phyloP scores from a whole-genome alignment of 139 green algal genomes.

The Astrephomene gubernaculifera region DNA sequence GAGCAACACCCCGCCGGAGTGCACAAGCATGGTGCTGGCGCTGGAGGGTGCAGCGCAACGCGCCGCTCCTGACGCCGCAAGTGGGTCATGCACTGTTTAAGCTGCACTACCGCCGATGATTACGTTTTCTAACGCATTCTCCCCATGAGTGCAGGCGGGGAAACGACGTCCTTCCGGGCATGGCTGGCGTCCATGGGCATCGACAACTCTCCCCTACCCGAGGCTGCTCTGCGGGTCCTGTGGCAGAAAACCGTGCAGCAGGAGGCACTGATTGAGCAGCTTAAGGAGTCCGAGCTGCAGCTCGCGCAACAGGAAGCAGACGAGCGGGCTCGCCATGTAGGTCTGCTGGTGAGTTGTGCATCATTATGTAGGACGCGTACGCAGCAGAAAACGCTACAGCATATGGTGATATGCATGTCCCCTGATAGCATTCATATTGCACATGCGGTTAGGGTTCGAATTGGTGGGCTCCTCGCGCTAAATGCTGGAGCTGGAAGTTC shows the following conservation, averaged over 20 bases:
- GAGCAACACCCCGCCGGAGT: neutral
- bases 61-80: neutral
- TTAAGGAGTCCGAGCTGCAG: constrained; percentile 16
- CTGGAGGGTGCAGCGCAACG: neutral
- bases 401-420: too few relatives aligned
- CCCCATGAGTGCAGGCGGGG: too few relatives aligned
- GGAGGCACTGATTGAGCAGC: neutral
- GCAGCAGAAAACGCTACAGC: too few relatives aligned
- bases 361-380: too few relatives aligned
- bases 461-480: too few relatives aligned
- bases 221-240: neutral
- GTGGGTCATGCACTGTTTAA: neutral
- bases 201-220: neutral
- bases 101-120: too few relatives aligned
- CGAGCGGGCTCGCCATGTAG: neutral
- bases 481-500: neutral
- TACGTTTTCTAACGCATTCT: too few relatives aligned
- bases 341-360: neutral
- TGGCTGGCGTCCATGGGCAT: constrained; percentile 27
- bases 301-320: constrained; percentile 13
- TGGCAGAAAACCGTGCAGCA: constrained; percentile 18
- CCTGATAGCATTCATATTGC: too few relatives aligned
- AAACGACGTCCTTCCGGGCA: neutral
- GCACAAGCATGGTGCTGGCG: neutral
- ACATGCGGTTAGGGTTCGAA: too few relatives aligned